These are phyloP conservation scores for Leishmania tarentolae DNA, from an alignment of 208 protist species.

Conservation along the genomic window DNA sequence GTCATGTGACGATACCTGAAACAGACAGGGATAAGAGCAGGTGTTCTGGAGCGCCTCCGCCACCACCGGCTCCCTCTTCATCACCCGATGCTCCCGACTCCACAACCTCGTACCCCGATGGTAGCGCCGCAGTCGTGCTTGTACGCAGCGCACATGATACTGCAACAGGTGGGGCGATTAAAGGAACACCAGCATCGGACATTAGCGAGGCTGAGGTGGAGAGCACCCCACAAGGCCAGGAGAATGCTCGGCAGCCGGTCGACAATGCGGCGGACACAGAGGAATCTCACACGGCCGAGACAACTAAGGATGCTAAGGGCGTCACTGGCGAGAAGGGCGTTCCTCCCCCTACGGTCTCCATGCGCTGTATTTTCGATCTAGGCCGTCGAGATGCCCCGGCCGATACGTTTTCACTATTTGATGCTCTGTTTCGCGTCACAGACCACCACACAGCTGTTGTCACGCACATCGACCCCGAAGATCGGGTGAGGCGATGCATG, in stretches of 20 bases:
- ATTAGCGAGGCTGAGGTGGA: neutral
- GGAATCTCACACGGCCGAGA: neutral
- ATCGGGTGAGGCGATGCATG: slow-evolving; percentile 44
- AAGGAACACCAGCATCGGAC: neutral
- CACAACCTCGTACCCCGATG: neutral
- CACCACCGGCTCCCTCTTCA: neutral
- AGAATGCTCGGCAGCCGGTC: neutral
- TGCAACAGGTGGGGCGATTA: neutral
- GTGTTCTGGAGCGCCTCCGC: neutral
- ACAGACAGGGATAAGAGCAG: neutral
- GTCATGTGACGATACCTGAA: too few relatives aligned
- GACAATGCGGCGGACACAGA: neutral
- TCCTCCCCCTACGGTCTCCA: slow-evolving; percentile 27
- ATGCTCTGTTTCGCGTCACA: slow-evolving; percentile 49
- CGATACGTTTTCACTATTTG: neutral
- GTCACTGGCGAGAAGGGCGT: neutral
- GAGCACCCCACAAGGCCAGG: neutral
- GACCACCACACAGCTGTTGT: slow-evolving; percentile 42
- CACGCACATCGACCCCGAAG: slow-evolving; percentile 36
- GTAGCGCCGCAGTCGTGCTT: neutral
- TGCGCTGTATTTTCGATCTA: slow-evolving; percentile 17
- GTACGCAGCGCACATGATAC: neutral
- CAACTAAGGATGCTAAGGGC: neutral
- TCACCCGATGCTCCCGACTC: neutral
- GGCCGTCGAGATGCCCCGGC: neutral